Conservation (phyloP, 2,329 filamentous ascomycete species). For the Nigrospora sphaerica region DNA sequence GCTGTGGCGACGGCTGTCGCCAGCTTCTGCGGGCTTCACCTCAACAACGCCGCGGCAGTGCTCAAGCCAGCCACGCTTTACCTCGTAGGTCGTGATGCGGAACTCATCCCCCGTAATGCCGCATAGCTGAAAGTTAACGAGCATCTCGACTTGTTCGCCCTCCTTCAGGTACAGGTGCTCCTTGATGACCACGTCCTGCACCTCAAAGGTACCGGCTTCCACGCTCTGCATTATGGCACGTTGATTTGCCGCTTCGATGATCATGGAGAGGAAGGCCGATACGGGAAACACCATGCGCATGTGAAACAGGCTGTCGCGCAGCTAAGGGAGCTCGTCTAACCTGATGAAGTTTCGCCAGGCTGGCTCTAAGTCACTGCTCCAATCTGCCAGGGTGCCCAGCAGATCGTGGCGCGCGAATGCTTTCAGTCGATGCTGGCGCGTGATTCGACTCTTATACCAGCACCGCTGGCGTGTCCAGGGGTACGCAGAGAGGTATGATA, state of each 20-base stretch:
- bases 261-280: slow-evolving; percentile 1
- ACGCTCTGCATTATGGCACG: slow-evolving; percentile 16
- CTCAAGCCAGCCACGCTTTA: slow-evolving; percentile 28
- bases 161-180: slow-evolving; percentile 25
- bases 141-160: slow-evolving; percentile 25
- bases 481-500: neutral
- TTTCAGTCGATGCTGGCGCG: neutral
- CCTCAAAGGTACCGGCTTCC: slow-evolving; percentile 22
- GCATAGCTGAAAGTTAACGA: slow-evolving; percentile 22
- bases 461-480: neutral
- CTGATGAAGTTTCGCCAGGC: neutral
- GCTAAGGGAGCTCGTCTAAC: neutral
- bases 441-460: slow-evolving; percentile 1
- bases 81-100: slow-evolving; percentile 25
- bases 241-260: slow-evolving; percentile 9
- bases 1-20: too few relatives aligned
- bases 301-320: neutral
- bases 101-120: slow-evolving; percentile 24
- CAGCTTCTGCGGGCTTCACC: slow-evolving; percentile 9
- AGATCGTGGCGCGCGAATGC: slow-evolving; percentile 2
- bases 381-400: neutral
- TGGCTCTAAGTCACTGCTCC: neutral
- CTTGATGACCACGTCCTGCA: slow-evolving; percentile 27
- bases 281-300: neutral
- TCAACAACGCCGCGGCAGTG: slow-evolving; percentile 26